phyloP scores from a whole-genome alignment of 2,329 filamentous ascomycete genomes.

The Aspergillus pseudoterreus region DNA sequence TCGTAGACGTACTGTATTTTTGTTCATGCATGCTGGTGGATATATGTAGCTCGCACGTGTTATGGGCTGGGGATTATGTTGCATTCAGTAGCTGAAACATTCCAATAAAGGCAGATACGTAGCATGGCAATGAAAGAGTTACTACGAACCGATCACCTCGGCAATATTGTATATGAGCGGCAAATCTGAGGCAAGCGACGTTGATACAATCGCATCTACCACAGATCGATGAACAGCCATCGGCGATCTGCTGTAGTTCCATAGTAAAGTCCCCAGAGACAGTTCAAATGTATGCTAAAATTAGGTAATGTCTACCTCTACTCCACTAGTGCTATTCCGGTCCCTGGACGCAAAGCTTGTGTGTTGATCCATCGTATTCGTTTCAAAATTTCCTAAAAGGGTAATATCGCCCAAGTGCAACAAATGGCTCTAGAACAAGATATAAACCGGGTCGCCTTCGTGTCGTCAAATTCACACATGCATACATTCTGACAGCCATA shows the following conservation, averaged over 20 bases:
- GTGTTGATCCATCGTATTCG: constrained; percentile 24
- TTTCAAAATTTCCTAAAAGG: constrained; percentile 21
- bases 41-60: too few species aligned
- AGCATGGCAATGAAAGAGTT: too few species aligned
- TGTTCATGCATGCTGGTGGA: too few species aligned
- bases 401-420: constrained; percentile 8
- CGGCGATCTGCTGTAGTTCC: neutral
- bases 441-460: neutral
- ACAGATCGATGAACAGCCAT: neutral
- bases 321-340: neutral
- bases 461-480: too few species aligned
- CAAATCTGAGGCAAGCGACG: too few species aligned
- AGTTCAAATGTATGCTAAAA: neutral
- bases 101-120: too few species aligned
- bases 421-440: neutral
- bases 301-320: neutral
- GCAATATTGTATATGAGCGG: too few species aligned
- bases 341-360: constrained; percentile 5
- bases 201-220: neutral
- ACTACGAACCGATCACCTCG: too few species aligned
- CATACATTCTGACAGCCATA: too few species aligned
- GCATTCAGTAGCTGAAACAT: too few species aligned
- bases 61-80: too few species aligned
- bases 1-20: too few species aligned
- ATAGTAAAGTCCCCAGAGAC: neutral